phyloP scores from a whole-genome alignment of 2,329 filamentous ascomycete genomes.

The Aschersonia sp. region DNA sequence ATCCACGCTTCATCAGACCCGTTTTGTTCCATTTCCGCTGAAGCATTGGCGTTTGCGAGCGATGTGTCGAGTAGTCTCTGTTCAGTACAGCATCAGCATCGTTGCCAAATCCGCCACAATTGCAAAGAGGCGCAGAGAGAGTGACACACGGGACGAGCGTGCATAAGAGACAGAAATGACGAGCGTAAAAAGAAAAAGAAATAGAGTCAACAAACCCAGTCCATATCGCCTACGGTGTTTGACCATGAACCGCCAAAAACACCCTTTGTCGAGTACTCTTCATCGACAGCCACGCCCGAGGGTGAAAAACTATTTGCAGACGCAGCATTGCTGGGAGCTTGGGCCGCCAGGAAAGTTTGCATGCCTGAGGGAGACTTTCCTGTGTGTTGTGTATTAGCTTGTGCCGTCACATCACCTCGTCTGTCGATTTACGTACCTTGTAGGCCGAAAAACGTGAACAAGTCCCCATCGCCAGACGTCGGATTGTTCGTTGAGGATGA shows the following conservation, averaged over 20 bases:
- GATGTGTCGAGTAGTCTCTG: slow-evolving; percentile 17
- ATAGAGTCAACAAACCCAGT: too few relatives aligned
- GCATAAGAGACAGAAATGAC: neutral
- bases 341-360: neutral
- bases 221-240: too few relatives aligned
- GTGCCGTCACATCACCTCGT: neutral
- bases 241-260: too few relatives aligned
- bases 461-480: neutral
- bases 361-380: neutral
- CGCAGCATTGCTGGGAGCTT: too few relatives aligned
- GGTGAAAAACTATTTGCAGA: too few relatives aligned
- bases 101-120: neutral
- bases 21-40: slow-evolving; percentile 9
- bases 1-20: slow-evolving; percentile 15
- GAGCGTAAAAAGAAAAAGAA: too few relatives aligned
- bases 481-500: neutral
- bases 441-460: neutral
- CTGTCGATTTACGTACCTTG: neutral
- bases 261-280: too few relatives aligned
- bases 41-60: slow-evolving; percentile 15
- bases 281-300: too few relatives aligned
- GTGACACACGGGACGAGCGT: neutral
- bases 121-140: neutral
- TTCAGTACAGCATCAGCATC: slow-evolving; percentile 4
- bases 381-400: neutral